These are phyloP conservation scores for Malus sieversii DNA, from an alignment of 306 rosid genomes.

Conservation along the genomic window DNA sequence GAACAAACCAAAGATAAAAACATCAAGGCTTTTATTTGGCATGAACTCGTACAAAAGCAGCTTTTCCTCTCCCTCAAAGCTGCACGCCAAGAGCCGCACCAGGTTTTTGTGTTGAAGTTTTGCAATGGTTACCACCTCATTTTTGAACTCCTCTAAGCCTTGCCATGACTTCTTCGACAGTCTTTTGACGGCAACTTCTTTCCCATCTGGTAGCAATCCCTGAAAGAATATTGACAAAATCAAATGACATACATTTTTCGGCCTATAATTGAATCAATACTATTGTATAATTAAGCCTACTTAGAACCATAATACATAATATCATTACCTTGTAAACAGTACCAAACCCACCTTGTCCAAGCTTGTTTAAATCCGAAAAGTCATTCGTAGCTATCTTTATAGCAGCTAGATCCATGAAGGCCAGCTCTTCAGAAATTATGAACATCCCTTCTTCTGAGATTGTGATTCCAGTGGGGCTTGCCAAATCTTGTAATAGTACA, in stretches of 20 bases:
- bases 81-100: constrained; percentile 55
- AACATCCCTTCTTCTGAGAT: constrained; percentile 45
- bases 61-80: constrained; percentile 50
- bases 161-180: constrained; percentile 55
- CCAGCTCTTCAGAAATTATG: constrained; percentile 35
- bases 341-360: constrained; percentile 69
- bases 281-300: neutral
- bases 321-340: constrained; percentile 35
- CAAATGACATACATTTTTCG: neutral
- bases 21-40: constrained; percentile 59
- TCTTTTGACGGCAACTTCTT: constrained; percentile 55
- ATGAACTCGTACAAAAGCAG: constrained; percentile 52
- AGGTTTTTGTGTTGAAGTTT: constrained; percentile 67
- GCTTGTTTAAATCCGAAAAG: constrained; percentile 43
- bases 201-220: constrained; percentile 56
- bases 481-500: constrained; percentile 23
- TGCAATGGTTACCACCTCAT: constrained; percentile 23
- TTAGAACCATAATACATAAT: neutral
- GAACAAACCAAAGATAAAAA: constrained; percentile 44
- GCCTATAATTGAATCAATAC: neutral
- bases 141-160: constrained; percentile 38
- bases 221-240: constrained; percentile 12
- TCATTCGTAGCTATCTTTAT: constrained; percentile 9
- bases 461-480: constrained; percentile 20
- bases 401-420: constrained; percentile 25